A percentile compares a stretch with the other conserved stretches of the same genome.
Evolutionary conservation across 192 early-diverging fungal species (phyloP).

Genomic region (Rhizoclosmatium sp.): DNA sequence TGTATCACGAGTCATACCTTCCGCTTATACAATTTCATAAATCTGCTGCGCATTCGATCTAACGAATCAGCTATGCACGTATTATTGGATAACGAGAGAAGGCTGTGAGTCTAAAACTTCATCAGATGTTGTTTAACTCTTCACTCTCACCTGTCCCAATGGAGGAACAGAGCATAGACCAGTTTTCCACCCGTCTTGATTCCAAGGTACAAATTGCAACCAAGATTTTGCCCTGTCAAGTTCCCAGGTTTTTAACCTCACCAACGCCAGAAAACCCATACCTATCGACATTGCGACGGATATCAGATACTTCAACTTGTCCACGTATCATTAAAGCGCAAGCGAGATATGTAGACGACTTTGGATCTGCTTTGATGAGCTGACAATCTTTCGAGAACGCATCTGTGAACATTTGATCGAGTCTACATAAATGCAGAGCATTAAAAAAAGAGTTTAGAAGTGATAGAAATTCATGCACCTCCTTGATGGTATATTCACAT

Average conservation of each 20-base stretch:
- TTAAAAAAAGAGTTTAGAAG: not conserved
- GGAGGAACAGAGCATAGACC: slow-evolving; percentile 62
- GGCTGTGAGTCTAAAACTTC: slow-evolving; percentile 38
- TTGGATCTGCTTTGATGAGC: slow-evolving; percentile 58
- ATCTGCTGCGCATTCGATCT: slow-evolving; percentile 42
- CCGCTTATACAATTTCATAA: slow-evolving; percentile 58
- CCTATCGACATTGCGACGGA: slow-evolving; percentile 65
- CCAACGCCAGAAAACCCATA: not conserved
- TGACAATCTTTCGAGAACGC: slow-evolving; percentile 61
- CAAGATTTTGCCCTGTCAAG: slow-evolving; percentile 41
- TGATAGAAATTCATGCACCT: slow-evolving; percentile 34
- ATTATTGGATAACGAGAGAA: slow-evolving; percentile 64
- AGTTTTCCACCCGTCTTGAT: slow-evolving; percentile 67
- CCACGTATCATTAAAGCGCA: slow-evolving; percentile 63
- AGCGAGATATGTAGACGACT: slow-evolving; percentile 52
- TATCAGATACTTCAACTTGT: slow-evolving; percentile 59
- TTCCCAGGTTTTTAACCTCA: not conserved
- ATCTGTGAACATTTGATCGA: slow-evolving; percentile 71
- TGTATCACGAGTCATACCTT: slow-evolving; percentile 52
- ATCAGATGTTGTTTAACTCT: not conserved
- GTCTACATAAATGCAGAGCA: slow-evolving; percentile 31
- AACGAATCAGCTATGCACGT: slow-evolving; percentile 49
- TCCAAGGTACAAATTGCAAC: slow-evolving; percentile 62
- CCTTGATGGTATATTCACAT: slow-evolving; percentile 41
- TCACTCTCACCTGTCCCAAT: slow-evolving; percentile 53